Conservation (phyloP, 1,139 yeast species). For the Blastobotrys elegans region DNA sequence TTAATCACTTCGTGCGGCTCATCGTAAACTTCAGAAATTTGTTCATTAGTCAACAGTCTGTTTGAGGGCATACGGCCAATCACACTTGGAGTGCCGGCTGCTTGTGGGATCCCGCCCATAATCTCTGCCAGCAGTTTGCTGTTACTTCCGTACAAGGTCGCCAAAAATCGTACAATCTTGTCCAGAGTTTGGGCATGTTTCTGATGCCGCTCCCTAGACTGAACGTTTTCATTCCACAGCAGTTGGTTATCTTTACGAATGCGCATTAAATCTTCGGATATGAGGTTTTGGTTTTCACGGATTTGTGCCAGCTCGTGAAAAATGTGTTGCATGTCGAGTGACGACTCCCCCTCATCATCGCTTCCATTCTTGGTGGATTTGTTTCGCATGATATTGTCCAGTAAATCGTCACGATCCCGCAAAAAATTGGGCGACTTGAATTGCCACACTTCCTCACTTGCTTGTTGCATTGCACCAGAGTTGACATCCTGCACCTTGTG, state of each 20-base stretch:
- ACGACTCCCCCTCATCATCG: conserved; percentile 44
- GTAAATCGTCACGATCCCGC: conserved; percentile 62
- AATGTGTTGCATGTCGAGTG: conserved; percentile 52
- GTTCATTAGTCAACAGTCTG: conserved; percentile 7
- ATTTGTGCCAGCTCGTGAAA: conserved; percentile 71
- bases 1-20: neutral
- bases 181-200: conserved; percentile 85
- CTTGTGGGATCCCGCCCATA: conserved; percentile 4
- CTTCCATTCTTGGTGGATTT: conserved; percentile 35
- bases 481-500: conserved; percentile 82
- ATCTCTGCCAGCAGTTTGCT: conserved; percentile 33
- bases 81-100: neutral
- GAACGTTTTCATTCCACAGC: conserved; percentile 83
- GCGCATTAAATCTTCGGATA: conserved; percentile 77
- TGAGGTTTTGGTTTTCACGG: conserved; percentile 70
- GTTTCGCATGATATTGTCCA: conserved; percentile 64
- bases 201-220: conserved; percentile 78
- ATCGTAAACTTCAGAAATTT: conserved; percentile 6
- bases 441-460: conserved; percentile 61
- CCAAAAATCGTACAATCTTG: conserved; percentile 78
- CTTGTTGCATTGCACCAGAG: conserved; percentile 53
- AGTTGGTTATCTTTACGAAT: conserved; percentile 83
- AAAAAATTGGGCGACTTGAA: conserved; percentile 79
- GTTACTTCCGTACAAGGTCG: conserved; percentile 70
- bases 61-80: neutral